A percentile compares a stretch with the other conserved stretches of the same genome.
phyloP scores from a whole-genome alignment of 176 grass and related monocot species.

The Panicum miliaceum region DNA sequence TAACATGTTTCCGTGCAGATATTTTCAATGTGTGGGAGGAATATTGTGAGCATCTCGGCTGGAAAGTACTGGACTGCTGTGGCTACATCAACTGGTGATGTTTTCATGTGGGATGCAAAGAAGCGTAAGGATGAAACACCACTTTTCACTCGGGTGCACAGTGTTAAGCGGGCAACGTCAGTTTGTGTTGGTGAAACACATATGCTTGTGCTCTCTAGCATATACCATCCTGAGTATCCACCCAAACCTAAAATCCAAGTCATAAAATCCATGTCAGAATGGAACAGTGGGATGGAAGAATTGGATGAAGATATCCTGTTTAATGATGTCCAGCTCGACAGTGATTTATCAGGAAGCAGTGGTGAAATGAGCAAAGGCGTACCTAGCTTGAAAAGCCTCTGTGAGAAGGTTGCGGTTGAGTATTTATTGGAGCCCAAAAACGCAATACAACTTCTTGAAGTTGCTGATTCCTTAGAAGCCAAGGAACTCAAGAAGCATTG shows the following conservation, averaged over 20 bases:
- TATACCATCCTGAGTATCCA: conserved; percentile 85
- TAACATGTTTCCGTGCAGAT: conserved; percentile 54
- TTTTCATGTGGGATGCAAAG: conserved; percentile 99
- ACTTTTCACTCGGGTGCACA: conserved; percentile 73
- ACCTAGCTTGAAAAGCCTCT: conserved; percentile 87
- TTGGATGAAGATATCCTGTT: conserved; percentile 78
- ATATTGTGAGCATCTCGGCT: conserved; percentile 82
- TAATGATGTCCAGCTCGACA: conserved; percentile 49
- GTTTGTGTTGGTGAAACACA: conserved; percentile 99
- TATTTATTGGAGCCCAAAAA: conserved; percentile 89
- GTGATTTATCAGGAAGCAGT: conserved; percentile 39
- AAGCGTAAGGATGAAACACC: conserved; percentile 74
- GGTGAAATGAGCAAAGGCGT: conserved; percentile 37
- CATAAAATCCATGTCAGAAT: conserved; percentile 43
- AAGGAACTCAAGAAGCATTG: conserved; percentile 88
- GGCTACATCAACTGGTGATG: conserved; percentile 86
- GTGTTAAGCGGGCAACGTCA: conserved; percentile 85
- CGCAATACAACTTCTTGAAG: conserved; percentile 89
- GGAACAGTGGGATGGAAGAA: conserved; percentile 63
- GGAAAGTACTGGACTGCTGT: conserved; percentile 95
- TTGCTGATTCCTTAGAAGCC: conserved; percentile 93
- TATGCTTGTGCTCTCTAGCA: conserved; percentile 79
- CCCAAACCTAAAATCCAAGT: conserved; percentile 52
- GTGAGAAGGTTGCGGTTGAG: conserved; percentile 92
- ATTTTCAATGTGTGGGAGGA: conserved; percentile 77